phyloP scores from a whole-genome alignment of 2,329 filamentous ascomycete species.

The Decorospora gaudefroyi region DNA sequence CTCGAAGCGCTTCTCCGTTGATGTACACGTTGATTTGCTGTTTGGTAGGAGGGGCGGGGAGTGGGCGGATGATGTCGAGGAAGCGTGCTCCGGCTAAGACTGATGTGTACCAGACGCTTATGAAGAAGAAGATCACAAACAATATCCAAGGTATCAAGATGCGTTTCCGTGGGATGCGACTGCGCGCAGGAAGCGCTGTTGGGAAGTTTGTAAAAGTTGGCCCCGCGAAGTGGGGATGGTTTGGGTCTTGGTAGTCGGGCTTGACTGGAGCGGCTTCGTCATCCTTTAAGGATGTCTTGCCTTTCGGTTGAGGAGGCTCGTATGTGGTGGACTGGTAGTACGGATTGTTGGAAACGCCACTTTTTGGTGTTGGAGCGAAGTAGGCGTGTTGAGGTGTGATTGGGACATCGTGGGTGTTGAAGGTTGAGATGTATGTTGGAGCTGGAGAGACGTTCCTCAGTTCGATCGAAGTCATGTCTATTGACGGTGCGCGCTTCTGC shows the following conservation, averaged over 20 bases:
- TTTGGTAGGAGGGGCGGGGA: slow-evolving; percentile 3
- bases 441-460: slow-evolving; percentile 18
- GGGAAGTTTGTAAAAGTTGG: slow-evolving; percentile 2
- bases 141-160: slow-evolving; percentile 34
- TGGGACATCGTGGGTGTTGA: slow-evolving; percentile 6
- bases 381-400: slow-evolving; percentile 1
- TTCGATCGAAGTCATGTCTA: slow-evolving; percentile 22
- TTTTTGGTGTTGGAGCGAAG: background rate
- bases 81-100: slow-evolving; percentile 28
- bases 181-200: slow-evolving; percentile 4
- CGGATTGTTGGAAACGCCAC: slow-evolving; percentile 1
- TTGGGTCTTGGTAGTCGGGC: slow-evolving; percentile 14
- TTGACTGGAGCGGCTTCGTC: slow-evolving; percentile 5
- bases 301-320: background rate
- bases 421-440: slow-evolving; percentile 31
- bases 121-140: slow-evolving; percentile 29
- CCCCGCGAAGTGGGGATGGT: slow-evolving; percentile 15
- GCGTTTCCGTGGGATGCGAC: slow-evolving; percentile 12
- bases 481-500: slow-evolving; percentile 15
- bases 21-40: slow-evolving; percentile 27
- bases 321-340: slow-evolving; percentile 3
- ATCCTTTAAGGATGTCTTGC: background rate
- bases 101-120: slow-evolving; percentile 29
- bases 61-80: slow-evolving; percentile 19
- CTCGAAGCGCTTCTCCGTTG: slow-evolving; percentile 14